Percentiles rank a stretch among this genome's conserved stretches.
Evolutionary conservation across 139 green algal species (phyloP).

Genomic region (Auxenochlorella protothecoides): DNA sequence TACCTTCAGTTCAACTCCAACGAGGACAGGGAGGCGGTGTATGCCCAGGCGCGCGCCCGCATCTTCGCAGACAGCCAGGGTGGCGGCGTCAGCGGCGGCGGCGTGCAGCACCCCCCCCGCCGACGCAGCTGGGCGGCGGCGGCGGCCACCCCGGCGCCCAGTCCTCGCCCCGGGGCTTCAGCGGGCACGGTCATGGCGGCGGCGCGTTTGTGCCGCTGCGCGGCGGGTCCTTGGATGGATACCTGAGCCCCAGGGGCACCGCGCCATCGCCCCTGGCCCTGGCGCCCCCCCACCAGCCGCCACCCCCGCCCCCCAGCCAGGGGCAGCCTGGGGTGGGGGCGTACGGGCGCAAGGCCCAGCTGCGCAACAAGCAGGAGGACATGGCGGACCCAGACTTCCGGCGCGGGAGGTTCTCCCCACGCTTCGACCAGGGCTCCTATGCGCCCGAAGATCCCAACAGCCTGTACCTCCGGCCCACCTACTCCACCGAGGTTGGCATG

Average conservation of each 20-base stretch:
- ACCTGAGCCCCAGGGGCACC: too few relatives aligned
- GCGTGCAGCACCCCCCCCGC: background rate
- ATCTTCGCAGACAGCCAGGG: slow-evolving; percentile 25
- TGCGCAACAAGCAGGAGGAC: slow-evolving; percentile 33
- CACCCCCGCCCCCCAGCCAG: background rate
- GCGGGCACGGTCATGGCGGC: background rate
- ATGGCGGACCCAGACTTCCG: slow-evolving; percentile 37
- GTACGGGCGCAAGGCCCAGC: slow-evolving; percentile 21
- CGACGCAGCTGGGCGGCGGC: background rate
- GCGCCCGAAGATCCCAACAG: slow-evolving; percentile 1
- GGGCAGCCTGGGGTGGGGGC: too few relatives aligned
- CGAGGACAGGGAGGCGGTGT: slow-evolving; percentile 27
- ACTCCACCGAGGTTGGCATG: slow-evolving; percentile 17
- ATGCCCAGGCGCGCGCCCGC: slow-evolving; percentile 21
- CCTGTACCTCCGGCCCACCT: slow-evolving; percentile 22
- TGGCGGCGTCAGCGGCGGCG: background rate
- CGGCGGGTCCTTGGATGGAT: background rate
- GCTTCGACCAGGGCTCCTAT: background rate
- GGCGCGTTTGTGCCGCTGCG: background rate
- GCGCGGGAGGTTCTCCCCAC: slow-evolving; percentile 4
- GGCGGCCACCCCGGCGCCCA: background rate
- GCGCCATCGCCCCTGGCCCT: background rate
- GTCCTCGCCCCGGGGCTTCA: too few relatives aligned
- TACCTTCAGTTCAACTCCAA: background rate
- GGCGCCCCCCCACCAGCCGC: background rate